These are phyloP conservation scores for Ophiostoma sp. DNA, from an alignment of 2,329 filamentous ascomycete species.

Conservation along the genomic window DNA sequence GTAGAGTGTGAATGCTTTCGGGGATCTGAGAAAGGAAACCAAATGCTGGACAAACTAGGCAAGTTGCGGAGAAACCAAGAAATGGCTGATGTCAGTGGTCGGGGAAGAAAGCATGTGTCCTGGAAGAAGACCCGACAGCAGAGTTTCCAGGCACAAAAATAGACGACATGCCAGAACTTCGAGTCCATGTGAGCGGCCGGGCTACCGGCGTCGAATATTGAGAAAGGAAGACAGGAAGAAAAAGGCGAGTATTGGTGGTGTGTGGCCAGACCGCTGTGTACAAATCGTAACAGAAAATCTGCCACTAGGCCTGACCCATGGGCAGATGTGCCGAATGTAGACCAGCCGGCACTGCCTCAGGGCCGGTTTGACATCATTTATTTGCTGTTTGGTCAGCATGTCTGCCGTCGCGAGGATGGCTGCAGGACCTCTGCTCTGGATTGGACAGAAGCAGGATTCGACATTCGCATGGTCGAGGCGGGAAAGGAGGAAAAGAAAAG, in stretches of 20 bases:
- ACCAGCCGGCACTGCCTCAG: not conserved
- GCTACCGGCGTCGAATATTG: not conserved
- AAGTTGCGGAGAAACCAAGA: not conserved
- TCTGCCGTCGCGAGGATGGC: not conserved
- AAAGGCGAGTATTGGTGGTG: not conserved
- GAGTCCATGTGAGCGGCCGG: not conserved
- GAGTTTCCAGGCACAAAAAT: not conserved
- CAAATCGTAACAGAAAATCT: not conserved
- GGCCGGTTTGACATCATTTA: not conserved
- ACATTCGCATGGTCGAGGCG: not conserved
- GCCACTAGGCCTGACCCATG: not conserved
- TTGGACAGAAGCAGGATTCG: not conserved
- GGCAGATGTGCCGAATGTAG: not conserved
- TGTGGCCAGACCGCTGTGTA: not conserved
- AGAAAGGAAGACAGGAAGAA: not conserved
- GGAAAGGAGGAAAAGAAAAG: not conserved
- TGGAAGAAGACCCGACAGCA: not conserved
- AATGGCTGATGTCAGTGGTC: not conserved
- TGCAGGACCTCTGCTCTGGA: constrained; percentile 7
- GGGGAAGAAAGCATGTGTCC: not conserved
- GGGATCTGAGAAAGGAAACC: not conserved
- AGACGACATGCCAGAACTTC: not conserved
- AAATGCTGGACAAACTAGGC: not conserved
- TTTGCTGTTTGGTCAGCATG: not conserved
- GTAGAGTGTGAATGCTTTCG: not conserved